phyloP scores from a whole-genome alignment of 345 rosid genomes.

The Brassica carinata region DNA sequence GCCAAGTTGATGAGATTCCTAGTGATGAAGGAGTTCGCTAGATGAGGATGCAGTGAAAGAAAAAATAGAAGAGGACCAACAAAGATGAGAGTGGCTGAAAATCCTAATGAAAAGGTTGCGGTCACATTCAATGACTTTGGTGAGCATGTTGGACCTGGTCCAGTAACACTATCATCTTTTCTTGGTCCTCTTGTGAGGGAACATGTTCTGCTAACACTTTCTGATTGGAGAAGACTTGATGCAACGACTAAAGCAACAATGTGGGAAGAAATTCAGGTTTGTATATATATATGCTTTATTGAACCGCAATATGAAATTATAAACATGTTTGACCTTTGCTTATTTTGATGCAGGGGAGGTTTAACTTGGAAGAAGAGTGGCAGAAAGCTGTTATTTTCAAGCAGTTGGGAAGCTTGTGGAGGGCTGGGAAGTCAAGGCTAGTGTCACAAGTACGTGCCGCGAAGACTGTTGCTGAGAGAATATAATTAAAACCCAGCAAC shows the following conservation, averaged over 20 bases:
- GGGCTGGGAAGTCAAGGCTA: constrained; percentile 8
- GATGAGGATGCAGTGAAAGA: too few relatives aligned
- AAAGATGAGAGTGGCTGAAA: too few relatives aligned
- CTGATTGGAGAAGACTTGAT: background rate
- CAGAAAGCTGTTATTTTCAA: background rate
- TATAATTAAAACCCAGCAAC: constrained; percentile 10
- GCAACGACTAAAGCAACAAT: too few relatives aligned
- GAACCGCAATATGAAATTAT: too few relatives aligned
- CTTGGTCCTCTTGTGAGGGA: background rate
- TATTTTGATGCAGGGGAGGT: background rate
- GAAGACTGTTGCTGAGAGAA: background rate
- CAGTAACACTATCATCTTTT: background rate
- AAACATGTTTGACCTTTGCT: background rate
- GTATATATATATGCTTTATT: too few relatives aligned
- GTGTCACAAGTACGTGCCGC: constrained; percentile 2
- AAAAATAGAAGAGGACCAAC: too few relatives aligned
- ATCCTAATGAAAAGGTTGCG: too few relatives aligned
- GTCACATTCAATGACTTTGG: too few relatives aligned
- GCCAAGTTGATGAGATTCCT: too few relatives aligned
- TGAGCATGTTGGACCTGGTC: background rate
- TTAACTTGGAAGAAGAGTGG: background rate
- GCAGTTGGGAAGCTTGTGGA: background rate
- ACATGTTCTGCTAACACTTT: background rate
- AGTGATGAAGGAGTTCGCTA: too few relatives aligned
- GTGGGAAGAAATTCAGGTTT: too few relatives aligned